Evolutionary conservation across 257 asterid species (phyloP), one percentile per base, ranked within the genome.

Genomic region (Salvia splendens): DNA sequence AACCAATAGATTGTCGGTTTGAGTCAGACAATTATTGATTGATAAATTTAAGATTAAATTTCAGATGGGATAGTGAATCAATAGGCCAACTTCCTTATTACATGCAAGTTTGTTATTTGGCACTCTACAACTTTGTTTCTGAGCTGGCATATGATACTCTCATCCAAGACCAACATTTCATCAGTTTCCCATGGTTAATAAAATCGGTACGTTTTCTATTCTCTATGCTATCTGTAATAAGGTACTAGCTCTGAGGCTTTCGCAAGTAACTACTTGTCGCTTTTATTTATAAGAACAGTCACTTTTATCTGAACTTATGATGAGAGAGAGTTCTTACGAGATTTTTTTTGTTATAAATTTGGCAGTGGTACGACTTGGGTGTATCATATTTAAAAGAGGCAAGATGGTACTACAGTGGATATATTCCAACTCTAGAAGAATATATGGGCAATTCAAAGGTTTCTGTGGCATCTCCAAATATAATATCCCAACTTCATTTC

Each of bases 361-460:
- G 30, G 30, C 30, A 24, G 30, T 24, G 30, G 30, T 24, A 24
- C 30, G 30, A 24, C 2, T 24, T 24, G 30, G 30, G 30, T 24
- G 30, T 3, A 24, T 24, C 30, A 3, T 24, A 24, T 24, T 24
- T 24, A 24, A 24, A 24, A 24, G 30, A 24, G 30, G 30, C 30
- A 24, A 24, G 2, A 24, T 24, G 30, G 30, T 24, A 24, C 30
- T 24, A 24, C 30, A 24, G 30, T 24, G 30, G 30, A 24, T 24
- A 24, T 24, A 24, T 24, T 24, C 85, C 87, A 57, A 65, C 52
- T 3, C 12, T 75, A 2, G 85, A 80, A 65, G 85, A 83, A 38
- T 83, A 83, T n/a, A 70, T 80, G 1, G 24, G 57, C 12, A 82
- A 61, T 17, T 86, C 81, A n/a, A 77, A 80, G 85, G 69, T 77